These are phyloP conservation scores for Corymbia citriodora DNA, from an alignment of 441 rosid species.

Conservation along the genomic window DNA sequence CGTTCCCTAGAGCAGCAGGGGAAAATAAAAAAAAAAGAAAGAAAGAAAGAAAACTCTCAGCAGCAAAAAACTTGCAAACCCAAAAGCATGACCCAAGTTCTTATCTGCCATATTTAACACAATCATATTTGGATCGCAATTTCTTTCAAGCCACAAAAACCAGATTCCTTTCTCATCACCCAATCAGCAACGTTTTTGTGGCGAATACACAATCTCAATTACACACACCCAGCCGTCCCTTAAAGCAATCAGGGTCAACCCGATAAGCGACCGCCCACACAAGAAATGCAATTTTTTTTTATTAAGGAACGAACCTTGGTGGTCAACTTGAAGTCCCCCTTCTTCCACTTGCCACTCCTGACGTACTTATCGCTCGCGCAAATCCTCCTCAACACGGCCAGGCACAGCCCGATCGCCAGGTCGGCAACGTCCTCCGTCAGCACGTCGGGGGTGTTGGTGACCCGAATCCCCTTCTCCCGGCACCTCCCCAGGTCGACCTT, in stretches of 20 bases:
- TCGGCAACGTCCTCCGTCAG: conserved; percentile 92
- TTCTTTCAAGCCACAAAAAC: neutral
- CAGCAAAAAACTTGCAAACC: neutral
- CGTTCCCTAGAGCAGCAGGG: neutral
- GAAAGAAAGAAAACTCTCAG: neutral
- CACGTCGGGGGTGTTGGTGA: conserved; percentile 88
- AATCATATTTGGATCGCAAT: neutral
- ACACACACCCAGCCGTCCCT: neutral
- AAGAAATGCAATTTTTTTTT: neutral
- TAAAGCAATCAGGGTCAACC: neutral
- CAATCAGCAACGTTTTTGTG: neutral
- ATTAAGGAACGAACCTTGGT: conserved; percentile 48
- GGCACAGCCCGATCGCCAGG: conserved; percentile 71
- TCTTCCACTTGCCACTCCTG: conserved; percentile 72
- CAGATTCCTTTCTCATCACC: neutral
- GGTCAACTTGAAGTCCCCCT: conserved; percentile 52
- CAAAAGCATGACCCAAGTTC: neutral
- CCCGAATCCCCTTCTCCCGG: conserved; percentile 71
- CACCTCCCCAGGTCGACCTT: conserved; percentile 83
- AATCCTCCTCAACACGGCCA: conserved; percentile 71
- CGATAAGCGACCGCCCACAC: neutral
- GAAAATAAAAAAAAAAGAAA: too few relatives aligned
- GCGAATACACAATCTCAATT: neutral
- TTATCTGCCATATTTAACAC: neutral
- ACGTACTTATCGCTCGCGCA: conserved; percentile 76